A percentile compares a stretch with the other conserved stretches of the same genome.
Evolutionary conservation across 345 rosid genomes (phyloP).

Genomic region (Citrus hindsii): DNA sequence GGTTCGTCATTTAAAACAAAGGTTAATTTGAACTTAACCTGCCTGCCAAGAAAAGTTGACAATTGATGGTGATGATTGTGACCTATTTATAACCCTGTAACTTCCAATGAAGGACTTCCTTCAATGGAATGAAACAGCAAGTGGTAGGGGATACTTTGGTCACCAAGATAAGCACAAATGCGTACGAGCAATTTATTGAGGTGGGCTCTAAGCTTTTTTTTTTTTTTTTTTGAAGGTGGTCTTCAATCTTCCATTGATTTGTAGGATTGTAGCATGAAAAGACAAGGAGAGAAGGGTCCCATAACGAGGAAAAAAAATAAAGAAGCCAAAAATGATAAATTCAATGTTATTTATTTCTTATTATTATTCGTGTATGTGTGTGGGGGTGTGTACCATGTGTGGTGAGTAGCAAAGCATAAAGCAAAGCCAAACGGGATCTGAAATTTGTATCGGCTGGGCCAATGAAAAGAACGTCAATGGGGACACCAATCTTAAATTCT

Average conservation of each 20-base stretch:
- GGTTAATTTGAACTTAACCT: constrained; percentile 6
- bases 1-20: constrained; percentile 7
- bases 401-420: constrained; percentile 10
- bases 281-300: constrained; percentile 22
- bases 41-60: constrained; percentile 38
- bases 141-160: constrained; percentile 1
- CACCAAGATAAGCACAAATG: background rate
- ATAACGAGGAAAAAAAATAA: background rate
- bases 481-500: constrained; percentile 45
- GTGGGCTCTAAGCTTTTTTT: constrained; percentile 25
- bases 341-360: background rate
- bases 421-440: constrained; percentile 2
- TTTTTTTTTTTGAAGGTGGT: constrained; percentile 4
- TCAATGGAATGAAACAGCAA: background rate
- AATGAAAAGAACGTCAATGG: constrained; percentile 12
- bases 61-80: constrained; percentile 31
- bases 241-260: constrained; percentile 13
- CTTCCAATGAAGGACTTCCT: constrained; percentile 12
- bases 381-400: background rate
- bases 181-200: constrained; percentile 6
- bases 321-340: background rate
- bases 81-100: background rate
- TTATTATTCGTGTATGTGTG: background rate
- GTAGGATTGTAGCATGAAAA: constrained; percentile 1
- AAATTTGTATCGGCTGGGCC: constrained; percentile 12